Evolutionary conservation across 352 stramenopile genomes (phyloP).

Genomic region (Aphanomyces cochlioides): DNA sequence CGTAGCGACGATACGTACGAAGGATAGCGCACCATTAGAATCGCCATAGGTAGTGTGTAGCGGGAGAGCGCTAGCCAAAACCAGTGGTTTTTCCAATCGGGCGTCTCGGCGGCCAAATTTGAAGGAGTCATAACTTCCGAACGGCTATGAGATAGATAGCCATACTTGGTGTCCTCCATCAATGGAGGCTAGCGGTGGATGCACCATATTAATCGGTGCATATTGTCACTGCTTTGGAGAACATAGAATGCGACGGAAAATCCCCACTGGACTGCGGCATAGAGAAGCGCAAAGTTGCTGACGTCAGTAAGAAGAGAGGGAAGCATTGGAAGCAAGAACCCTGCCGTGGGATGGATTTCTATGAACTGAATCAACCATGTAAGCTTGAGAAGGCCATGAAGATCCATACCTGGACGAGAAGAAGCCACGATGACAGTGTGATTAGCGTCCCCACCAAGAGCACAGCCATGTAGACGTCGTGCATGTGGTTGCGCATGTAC

Average conservation of each 20-base stretch:
- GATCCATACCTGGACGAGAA: background rate
- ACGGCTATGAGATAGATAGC: too few relatives aligned
- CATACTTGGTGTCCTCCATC: too few relatives aligned
- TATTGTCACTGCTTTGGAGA: background rate
- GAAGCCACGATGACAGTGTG: background rate
- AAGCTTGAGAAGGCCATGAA: background rate
- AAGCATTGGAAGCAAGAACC: slow-evolving; percentile 8
- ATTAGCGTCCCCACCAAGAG: background rate
- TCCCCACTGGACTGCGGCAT: slow-evolving; percentile 16
- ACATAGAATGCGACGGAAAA: slow-evolving; percentile 10
- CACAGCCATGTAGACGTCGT: background rate
- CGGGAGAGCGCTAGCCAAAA: too few relatives aligned
- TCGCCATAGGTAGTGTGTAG: too few relatives aligned
- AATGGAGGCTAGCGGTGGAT: too few relatives aligned
- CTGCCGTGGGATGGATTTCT: background rate
- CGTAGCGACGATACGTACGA: too few relatives aligned
- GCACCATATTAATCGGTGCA: too few relatives aligned
- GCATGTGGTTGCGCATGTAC: background rate
- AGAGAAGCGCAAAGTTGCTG: background rate
- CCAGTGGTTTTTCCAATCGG: too few relatives aligned
- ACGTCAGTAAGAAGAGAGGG: background rate
- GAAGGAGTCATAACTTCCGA: too few relatives aligned
- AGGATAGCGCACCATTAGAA: too few relatives aligned
- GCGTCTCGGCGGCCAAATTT: too few relatives aligned
- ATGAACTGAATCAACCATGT: background rate